Base-by-base conservation (phyloP, 495 filamentous ascomycete species). In the Lepidopterella palustris region DNA sequence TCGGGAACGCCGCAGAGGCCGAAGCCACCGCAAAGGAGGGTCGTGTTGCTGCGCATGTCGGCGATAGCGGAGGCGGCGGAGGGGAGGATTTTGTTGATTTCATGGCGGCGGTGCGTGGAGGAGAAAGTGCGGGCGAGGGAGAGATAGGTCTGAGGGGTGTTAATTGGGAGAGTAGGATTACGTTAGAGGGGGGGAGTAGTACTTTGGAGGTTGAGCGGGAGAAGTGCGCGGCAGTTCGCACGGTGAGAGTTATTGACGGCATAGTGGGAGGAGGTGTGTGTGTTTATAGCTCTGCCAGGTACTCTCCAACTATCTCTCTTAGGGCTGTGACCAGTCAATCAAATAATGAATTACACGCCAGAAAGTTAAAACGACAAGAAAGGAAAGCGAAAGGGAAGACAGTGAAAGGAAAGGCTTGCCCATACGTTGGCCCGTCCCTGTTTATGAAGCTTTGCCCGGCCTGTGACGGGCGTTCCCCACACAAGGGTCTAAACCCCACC, bases 11-110 rank as follows among this genome's bases (percentile, higher is more conserved):
- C 68, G 35, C 60, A 71, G 26, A 71, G 66, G 23, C 68, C 68
- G 61, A 71, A 71, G 24, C 68, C 68, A 35, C 68, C 68, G 50
- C 66, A 71, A 23, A 70, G 61, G 31, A 71, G 58, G 4, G 62
- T 71, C 27, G 56, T 61, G 59, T 71, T 53, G 5, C 60, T 63
- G 25, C 61, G 47, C 62, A 73, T 62, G 58, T 70, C 71, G 9
- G 51, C 31, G 48, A 72, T 67, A 25, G 65, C 68, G 13, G 65
- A 63, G 29, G 64, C 64, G 27, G 72, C 60, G 9, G 72, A 72
- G 25, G 67, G 42, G 50, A 72, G 51, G 52, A 73, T 56, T 60
- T 74, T 73, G 68, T 74, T 72, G 59, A 74, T 74, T 59, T 70
- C 71, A 68, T 63, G n/a, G 52, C 69, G 71, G 28, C 59, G 55